Evolutionary conservation across 108 stramenopile species (phyloP).

Genomic region (Nannochloropsis oceanica): DNA sequence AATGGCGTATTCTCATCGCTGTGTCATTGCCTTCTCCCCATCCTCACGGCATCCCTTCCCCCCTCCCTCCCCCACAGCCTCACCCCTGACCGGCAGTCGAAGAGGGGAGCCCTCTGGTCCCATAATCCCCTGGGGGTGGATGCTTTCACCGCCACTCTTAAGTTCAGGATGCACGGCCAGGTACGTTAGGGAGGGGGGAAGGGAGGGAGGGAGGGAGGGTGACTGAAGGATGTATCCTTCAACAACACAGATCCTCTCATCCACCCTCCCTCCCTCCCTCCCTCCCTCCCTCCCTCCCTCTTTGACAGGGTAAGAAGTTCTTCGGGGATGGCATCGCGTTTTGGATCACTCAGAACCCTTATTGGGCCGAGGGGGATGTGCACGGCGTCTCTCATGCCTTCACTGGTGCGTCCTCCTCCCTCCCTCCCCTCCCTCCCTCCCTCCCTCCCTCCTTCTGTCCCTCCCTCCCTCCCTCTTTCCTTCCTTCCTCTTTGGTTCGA

Average conservation of each 20-base stretch:
- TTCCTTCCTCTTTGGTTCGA: too few relatives aligned
- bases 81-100: conserved; percentile 38
- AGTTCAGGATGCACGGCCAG: conserved; percentile 28
- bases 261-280: not conserved
- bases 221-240: not conserved
- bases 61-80: not conserved
- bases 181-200: not conserved
- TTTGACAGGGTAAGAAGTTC: not conserved
- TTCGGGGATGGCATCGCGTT: conserved; percentile 42
- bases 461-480: too few relatives aligned
- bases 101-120: conserved; percentile 26
- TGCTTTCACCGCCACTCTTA: conserved; percentile 6
- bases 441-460: too few relatives aligned
- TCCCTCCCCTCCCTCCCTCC: too few relatives aligned
- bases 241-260: not conserved
- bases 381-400: conserved; percentile 13
- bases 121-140: not conserved
- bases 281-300: not conserved
- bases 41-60: too few relatives aligned
- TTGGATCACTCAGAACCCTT: conserved; percentile 23
- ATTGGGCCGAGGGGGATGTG: conserved; percentile 8
- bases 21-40: too few relatives aligned
- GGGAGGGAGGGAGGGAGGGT: not conserved
- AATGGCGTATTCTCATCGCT: too few relatives aligned
- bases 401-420: not conserved